Conservation (phyloP, 2,329 filamentous ascomycete species). For the Fusarium albosuccineum region DNA sequence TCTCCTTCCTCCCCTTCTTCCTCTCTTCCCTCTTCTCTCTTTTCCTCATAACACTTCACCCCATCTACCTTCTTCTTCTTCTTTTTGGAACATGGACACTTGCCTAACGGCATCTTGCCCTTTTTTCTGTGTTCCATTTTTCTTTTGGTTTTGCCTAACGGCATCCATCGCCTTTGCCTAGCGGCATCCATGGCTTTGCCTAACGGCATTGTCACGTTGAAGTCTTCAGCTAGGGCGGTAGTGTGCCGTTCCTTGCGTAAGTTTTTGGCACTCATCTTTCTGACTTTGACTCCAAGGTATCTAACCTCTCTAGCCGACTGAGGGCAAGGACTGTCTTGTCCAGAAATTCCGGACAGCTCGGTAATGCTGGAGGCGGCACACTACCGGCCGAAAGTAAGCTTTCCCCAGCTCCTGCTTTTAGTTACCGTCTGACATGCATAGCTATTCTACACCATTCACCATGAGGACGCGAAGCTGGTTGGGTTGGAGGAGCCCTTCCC, state of each 20-base stretch:
- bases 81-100: too few relatives aligned
- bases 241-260: background rate
- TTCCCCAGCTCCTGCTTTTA: background rate
- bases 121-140: too few relatives aligned
- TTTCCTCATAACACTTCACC: slow-evolving; percentile 9
- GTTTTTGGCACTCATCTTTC: background rate
- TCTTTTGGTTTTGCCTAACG: too few relatives aligned
- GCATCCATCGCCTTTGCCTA: too few relatives aligned
- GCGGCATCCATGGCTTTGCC: too few relatives aligned
- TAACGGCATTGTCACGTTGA: too few relatives aligned
- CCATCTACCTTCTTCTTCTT: background rate
- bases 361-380: slow-evolving; percentile 89
- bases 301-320: slow-evolving; percentile 74
- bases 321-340: slow-evolving; percentile 89
- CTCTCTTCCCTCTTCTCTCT: background rate
- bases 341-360: slow-evolving; percentile 95
- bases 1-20: slow-evolving; percentile 1
- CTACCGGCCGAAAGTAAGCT: slow-evolving; percentile 83
- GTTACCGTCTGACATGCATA: slow-evolving; percentile 41
- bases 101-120: too few relatives aligned
- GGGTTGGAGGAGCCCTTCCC: slow-evolving; percentile 84
- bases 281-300: background rate
- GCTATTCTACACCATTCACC: slow-evolving; percentile 67
- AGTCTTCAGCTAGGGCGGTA: too few relatives aligned
- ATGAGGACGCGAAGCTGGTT: slow-evolving; percentile 63